phyloP scores from a whole-genome alignment of 352 stramenopile genomes.

The Globisporangium cystogenes region DNA sequence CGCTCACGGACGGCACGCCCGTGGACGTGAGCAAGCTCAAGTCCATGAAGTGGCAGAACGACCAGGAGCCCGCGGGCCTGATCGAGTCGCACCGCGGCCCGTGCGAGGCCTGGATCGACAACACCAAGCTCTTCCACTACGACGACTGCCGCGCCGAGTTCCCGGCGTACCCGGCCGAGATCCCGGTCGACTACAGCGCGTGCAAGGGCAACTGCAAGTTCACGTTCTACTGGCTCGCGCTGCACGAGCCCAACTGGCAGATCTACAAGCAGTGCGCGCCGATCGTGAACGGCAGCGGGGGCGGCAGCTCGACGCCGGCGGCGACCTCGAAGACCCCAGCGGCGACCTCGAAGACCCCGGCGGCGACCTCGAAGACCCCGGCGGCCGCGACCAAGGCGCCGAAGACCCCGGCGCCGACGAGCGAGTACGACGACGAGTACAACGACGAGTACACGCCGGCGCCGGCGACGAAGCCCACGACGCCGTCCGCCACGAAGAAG shows the following conservation, averaged over 20 bases:
- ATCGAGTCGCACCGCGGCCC: slow-evolving; percentile 13
- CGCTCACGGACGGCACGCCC: slow-evolving; percentile 8
- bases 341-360: slow-evolving; percentile 4
- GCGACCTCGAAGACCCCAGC: slow-evolving; percentile 6
- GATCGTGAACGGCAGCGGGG: slow-evolving; percentile 19
- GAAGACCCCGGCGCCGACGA: neutral
- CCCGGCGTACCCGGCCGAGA: slow-evolving; percentile 32
- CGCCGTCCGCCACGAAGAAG: slow-evolving; percentile 12
- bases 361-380: slow-evolving; percentile 8
- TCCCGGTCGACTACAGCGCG: slow-evolving; percentile 42
- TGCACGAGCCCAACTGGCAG: slow-evolving; percentile 10
- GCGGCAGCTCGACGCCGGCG: slow-evolving; percentile 7
- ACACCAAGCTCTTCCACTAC: slow-evolving; percentile 25
- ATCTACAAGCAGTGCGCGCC: slow-evolving; percentile 27
- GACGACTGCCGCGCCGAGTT: slow-evolving; percentile 35
- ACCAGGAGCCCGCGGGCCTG: slow-evolving; percentile 27
- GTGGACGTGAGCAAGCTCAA: slow-evolving; percentile 31
- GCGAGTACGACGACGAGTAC: slow-evolving; percentile 5
- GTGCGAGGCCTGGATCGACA: slow-evolving; percentile 44
- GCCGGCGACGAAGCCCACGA: slow-evolving; percentile 13
- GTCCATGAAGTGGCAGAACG: slow-evolving; percentile 44
- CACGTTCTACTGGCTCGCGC: slow-evolving; percentile 55
- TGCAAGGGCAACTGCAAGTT: slow-evolving; percentile 46
- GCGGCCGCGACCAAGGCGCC: slow-evolving; percentile 6
- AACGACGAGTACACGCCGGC: slow-evolving; percentile 4